Evolutionary conservation across 148 eudicot species (phyloP), one percentile per base, ranked within the genome.

Genomic region (Polygonum aviculare): DNA sequence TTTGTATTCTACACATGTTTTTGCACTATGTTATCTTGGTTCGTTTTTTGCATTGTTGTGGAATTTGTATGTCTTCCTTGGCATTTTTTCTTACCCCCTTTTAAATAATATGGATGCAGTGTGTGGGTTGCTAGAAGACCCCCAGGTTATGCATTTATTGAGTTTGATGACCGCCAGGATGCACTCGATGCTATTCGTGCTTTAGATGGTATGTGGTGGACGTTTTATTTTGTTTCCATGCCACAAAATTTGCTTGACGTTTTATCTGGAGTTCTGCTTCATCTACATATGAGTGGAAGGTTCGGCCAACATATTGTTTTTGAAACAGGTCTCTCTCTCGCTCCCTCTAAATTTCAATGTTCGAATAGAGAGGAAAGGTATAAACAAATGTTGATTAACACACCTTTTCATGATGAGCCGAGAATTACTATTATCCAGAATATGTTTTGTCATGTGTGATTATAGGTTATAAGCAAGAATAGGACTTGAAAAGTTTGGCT

Each of bases 101-200:
- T 11, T 50, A 3, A 19, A 57, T 81, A 67, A 35, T 35, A 26
- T 69, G 51, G 38, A 76, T 86, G 88, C 90, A 92, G 97, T 82
- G 97, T 92, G 12, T 92, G 94, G 97, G 97, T 92, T 78, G 97
- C 97, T 79, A 82, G 97, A 77, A 87, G 97, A 80, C 97, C 94
- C 3, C 97, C 97, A 12, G 97, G 97, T 26, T 92, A 92, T 86
- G 94, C 94, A 0, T 92, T 92, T 79, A 82, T 92, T 55, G 94
- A 92, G 80, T 92, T 90, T 74, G 97, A 92, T 86, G 97, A 92
- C 77, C 81, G 81, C 50, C 86, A 93, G 84, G 97, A 92, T 82
- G 97, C 97, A 76, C 81, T 83, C 4, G 97, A 92, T 82, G 97
- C 97, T 54, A 86, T 90, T 76, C 88, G 83, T 49, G 86, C 79